phyloP scores from a whole-genome alignment of 2,329 filamentous ascomycete species.

The Coniochaeta ligniaria region DNA sequence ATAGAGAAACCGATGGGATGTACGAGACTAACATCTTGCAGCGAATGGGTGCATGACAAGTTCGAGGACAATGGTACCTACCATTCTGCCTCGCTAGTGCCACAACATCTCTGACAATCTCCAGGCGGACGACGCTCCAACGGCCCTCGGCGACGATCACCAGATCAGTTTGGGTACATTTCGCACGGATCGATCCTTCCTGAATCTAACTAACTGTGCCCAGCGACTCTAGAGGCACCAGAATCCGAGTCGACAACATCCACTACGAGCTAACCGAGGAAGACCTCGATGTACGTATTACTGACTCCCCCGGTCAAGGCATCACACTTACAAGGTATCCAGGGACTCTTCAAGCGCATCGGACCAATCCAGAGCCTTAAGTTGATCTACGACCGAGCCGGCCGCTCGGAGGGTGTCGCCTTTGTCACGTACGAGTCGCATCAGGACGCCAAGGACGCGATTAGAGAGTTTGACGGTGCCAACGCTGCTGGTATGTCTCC shows the following conservation, averaged over 20 bases:
- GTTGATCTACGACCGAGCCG: conserved; percentile 78
- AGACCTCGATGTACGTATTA: conserved; percentile 61
- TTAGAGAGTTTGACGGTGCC: conserved; percentile 78
- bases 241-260: conserved; percentile 79
- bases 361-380: conserved; percentile 63
- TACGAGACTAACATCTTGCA: conserved; percentile 26
- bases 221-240: conserved; percentile 53
- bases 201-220: conserved; percentile 7
- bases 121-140: conserved; percentile 12
- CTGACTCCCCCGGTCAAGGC: neutral
- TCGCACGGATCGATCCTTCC: neutral
- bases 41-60: conserved; percentile 92
- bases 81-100: neutral
- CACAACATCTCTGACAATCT: conserved; percentile 3
- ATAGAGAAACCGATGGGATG: neutral
- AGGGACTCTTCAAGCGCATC: conserved; percentile 78
- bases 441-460: conserved; percentile 65
- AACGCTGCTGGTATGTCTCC: conserved; percentile 68
- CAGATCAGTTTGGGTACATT: conserved; percentile 21
- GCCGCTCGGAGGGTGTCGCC: conserved; percentile 78
- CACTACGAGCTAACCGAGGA: conserved; percentile 87
- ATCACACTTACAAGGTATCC: conserved; percentile 16
- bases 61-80: conserved; percentile 65
- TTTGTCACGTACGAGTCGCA: conserved; percentile 71
- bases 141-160: conserved; percentile 20